Evolutionary conservation across 768 basidiomycete genomes (phyloP).

Genomic region (Suillus subalutaceus): DNA sequence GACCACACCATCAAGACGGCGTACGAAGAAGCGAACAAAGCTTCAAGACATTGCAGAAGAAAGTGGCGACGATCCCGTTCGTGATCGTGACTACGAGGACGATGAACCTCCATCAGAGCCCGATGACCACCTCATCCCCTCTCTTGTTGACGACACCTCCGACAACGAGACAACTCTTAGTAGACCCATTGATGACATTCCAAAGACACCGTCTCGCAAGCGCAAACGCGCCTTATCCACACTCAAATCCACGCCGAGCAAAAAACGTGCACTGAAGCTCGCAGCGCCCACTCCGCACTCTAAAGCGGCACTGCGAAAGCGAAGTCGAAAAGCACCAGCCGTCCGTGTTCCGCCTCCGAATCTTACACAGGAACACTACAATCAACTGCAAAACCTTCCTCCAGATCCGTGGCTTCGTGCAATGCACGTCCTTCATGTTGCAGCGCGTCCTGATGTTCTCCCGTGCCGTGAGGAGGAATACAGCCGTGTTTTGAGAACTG

Average conservation of each 20-base stretch:
- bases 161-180: conserved; percentile 34
- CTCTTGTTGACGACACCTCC: conserved; percentile 18
- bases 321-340: conserved; percentile 31
- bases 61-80: not conserved
- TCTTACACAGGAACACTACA: conserved; percentile 37
- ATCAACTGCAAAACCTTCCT: conserved; percentile 55
- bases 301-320: conserved; percentile 60
- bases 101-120: conserved; percentile 22
- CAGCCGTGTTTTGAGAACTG: conserved; percentile 67
- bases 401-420: conserved; percentile 83
- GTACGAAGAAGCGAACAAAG: conserved; percentile 21
- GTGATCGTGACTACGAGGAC: conserved; percentile 25
- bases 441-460: conserved; percentile 84
- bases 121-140: conserved; percentile 24
- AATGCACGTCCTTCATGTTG: conserved; percentile 92
- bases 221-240: conserved; percentile 43
- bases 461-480: conserved; percentile 92
- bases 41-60: conserved; percentile 26
- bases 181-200: conserved; percentile 31
- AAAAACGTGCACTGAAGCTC: conserved; percentile 39
- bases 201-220: conserved; percentile 58
- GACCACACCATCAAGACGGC: conserved; percentile 13
- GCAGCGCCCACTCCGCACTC: conserved; percentile 78
- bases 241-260: conserved; percentile 37
- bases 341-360: conserved; percentile 40